Percentiles rank a stretch among this genome's conserved stretches.
phyloP scores from a whole-genome alignment of 2,329 filamentous ascomycete species.

The Didymella pomorum region DNA sequence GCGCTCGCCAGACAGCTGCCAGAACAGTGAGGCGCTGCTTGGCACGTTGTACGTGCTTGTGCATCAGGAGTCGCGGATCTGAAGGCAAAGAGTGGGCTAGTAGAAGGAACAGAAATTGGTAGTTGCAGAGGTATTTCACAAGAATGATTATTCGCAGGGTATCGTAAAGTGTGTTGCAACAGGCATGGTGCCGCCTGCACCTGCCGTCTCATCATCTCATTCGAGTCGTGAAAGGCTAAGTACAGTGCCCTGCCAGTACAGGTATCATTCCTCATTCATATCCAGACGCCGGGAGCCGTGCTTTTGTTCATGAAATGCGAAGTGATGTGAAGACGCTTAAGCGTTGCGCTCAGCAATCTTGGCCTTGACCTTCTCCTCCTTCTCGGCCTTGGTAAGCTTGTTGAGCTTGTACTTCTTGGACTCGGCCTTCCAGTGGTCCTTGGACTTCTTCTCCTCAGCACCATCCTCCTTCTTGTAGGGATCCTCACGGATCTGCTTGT shows the following conservation, averaged over 20 bases:
- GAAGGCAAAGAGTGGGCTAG: background rate
- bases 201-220: slow-evolving; percentile 44
- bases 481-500: slow-evolving; percentile 96
- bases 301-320: slow-evolving; percentile 46
- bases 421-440: slow-evolving; percentile 96
- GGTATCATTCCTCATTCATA: slow-evolving; percentile 42
- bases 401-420: slow-evolving; percentile 83
- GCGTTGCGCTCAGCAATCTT: slow-evolving; percentile 85
- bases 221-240: slow-evolving; percentile 43
- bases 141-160: slow-evolving; percentile 23
- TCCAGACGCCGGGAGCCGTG: slow-evolving; percentile 48
- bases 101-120: background rate
- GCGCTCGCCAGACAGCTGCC: slow-evolving; percentile 3
- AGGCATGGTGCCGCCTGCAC: slow-evolving; percentile 32
- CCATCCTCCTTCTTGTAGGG: slow-evolving; percentile 90
- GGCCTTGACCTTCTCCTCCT: slow-evolving; percentile 81
- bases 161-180: slow-evolving; percentile 16
- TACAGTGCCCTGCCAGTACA: slow-evolving; percentile 40
- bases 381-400: slow-evolving; percentile 87
- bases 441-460: slow-evolving; percentile 87
- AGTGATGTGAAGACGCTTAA: slow-evolving; percentile 35
- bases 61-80: background rate
- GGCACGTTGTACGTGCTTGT: slow-evolving; percentile 1
- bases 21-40: slow-evolving; percentile 10
- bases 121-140: slow-evolving; percentile 10